Base-by-base conservation (phyloP, 2,329 filamentous ascomycete genomes). In the Periconia sp. region DNA sequence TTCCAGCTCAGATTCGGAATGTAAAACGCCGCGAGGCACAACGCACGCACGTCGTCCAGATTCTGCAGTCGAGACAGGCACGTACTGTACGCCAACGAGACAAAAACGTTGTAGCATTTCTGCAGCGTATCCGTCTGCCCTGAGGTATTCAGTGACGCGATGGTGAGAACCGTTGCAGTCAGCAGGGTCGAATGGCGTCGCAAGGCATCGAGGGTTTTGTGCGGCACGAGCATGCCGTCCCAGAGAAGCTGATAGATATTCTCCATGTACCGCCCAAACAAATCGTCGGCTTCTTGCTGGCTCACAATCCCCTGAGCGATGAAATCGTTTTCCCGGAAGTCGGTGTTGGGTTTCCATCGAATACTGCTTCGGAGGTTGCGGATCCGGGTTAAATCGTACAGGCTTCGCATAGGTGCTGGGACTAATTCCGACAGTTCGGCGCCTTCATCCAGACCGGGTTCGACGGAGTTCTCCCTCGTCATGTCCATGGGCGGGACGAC, bases 1-100 rank as follows among this genome's bases (percentile, higher is more conserved):
- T 75, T 71, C 69, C 73, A 76, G 58, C 71, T 75, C 13, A 75
- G 57, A 50, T 74, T 73, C 11, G 73, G 70, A 1, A 76, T 64
- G 51, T 74, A 76, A 57, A 76, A 76, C 2, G 74, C 71, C 13
- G 71, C 74, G 30, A 77, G 67, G 45, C 70, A 69, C 18, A 76
- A 54, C 7, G 71, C 75, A 3, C 74, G 71, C 15, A 76, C 67
- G 19, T 74, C 66, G 41, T 76, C 73, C 7, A 75, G 62, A 40
- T 67, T 73, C 35, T 74, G 65, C n/a, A 68, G 65, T 7, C 69
- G 57, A 5, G 72, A 66, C 9, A 74, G 62, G 52, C 69, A 68
- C n/a, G 68, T 63, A 41, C 61, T 66, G 41, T 71, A 72, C 2
- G 68, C 62, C 3, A 72, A 58, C 10, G 67, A 63, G 1, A 71